Conservation (phyloP, 2,329 filamentous ascomycete species). For the Colletotrichum simmondsii region DNA sequence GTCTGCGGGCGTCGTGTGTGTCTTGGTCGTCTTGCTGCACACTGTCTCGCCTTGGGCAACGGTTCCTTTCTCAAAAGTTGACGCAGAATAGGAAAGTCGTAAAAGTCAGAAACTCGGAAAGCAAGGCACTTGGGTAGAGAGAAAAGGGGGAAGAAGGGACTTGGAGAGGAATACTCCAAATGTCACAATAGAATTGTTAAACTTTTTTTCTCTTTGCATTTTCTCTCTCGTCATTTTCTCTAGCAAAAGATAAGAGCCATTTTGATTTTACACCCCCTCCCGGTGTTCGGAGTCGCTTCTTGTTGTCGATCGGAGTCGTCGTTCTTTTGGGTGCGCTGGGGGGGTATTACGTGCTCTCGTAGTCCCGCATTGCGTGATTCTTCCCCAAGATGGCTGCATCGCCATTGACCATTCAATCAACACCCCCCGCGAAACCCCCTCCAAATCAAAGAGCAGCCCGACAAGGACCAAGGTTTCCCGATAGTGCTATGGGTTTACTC, state of each 20-base stretch:
- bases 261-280: not conserved
- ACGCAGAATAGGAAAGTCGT: not conserved
- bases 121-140: not conserved
- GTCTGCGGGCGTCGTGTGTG: not conserved
- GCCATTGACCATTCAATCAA: conserved; percentile 17
- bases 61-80: not conserved
- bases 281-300: conserved; percentile 15
- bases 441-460: not conserved
- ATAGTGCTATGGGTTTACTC: not conserved
- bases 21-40: not conserved
- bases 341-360: conserved; percentile 32
- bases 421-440: not conserved
- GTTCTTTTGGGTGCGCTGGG: not conserved
- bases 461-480: conserved; percentile 19
- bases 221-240: not conserved
- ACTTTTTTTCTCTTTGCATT: not conserved
- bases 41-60: conserved; percentile 3
- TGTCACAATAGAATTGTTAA: not conserved
- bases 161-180: not conserved
- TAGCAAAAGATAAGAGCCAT: not conserved
- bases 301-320: not conserved
- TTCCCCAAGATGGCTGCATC: conserved; percentile 35
- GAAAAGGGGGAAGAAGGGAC: not conserved
- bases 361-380: conserved; percentile 36
- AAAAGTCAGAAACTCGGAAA: not conserved